These are phyloP conservation scores for Phytophthora pluvialis DNA, from an alignment of 352 stramenopile genomes.

Conservation along the genomic window DNA sequence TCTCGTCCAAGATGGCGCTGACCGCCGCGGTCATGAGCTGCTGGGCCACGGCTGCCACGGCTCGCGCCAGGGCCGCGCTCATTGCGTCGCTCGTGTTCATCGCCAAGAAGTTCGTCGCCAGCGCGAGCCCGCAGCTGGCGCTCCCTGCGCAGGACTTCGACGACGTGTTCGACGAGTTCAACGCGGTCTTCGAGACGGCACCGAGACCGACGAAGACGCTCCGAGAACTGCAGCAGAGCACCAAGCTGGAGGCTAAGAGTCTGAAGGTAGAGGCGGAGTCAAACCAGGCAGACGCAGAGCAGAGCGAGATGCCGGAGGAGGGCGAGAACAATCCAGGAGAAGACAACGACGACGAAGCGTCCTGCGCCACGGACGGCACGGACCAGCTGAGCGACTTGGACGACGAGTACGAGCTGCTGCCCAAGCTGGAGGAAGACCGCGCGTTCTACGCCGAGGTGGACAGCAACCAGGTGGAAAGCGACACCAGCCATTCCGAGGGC, in stretches of 20 bases:
- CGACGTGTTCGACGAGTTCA: slow-evolving; percentile 44
- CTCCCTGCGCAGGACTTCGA: slow-evolving; percentile 18
- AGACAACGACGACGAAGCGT: slow-evolving; percentile 37
- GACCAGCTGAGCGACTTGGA: slow-evolving; percentile 49
- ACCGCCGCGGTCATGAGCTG: slow-evolving; percentile 28
- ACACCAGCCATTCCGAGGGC: slow-evolving; percentile 22
- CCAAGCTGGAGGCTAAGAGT: slow-evolving; percentile 18
- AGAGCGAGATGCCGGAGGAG: slow-evolving; percentile 14
- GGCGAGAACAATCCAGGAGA: slow-evolving; percentile 16
- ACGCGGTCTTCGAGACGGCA: slow-evolving; percentile 38
- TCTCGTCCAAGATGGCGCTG: slow-evolving; percentile 36
- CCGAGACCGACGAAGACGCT: slow-evolving; percentile 21
- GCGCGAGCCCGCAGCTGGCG: slow-evolving; percentile 15
- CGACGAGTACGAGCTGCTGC: slow-evolving; percentile 46
- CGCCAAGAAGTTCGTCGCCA: slow-evolving; percentile 39
- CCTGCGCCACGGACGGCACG: slow-evolving; percentile 41
- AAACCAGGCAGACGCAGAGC: slow-evolving; percentile 3
- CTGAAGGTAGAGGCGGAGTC: background rate
- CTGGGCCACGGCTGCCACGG: slow-evolving; percentile 29
- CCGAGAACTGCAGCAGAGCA: slow-evolving; percentile 23
- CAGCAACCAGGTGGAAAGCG: slow-evolving; percentile 26
- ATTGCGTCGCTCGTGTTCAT: slow-evolving; percentile 39
- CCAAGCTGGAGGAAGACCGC: slow-evolving; percentile 37
- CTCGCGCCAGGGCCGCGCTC: slow-evolving; percentile 30
- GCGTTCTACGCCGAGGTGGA: slow-evolving; percentile 43